Evolutionary conservation across 331 rosid genomes (phyloP), one percentile per base, ranked within the genome.

Genomic region (Quercus lobata): DNA sequence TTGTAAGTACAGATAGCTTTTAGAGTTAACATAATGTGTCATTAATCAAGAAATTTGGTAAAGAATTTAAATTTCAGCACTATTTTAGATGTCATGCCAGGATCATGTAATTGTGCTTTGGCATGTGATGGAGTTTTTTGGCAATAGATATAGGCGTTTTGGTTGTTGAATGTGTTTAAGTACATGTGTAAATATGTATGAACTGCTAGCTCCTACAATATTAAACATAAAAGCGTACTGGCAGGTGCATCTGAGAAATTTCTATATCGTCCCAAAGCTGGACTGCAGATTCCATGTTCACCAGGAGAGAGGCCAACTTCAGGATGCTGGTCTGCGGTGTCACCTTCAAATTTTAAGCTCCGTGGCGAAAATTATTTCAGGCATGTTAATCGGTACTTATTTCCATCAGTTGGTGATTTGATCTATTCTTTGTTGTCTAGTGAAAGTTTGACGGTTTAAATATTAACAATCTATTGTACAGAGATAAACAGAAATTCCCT

Each of bases 341-440:
- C 97, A 1, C 97, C 99, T 62, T 90, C 96, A 1, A 87, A 81
- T 25, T 95, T 95, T 74, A 95, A 86, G 86, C 91, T 95, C 76
- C 97, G 99, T 0, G 97, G 97, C 3, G 89, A 90, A 75, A 90
- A 63, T 44, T 95, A 84, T 79, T 91, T 95, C 88, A 91, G 89
- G 98, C 80, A 86, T 22, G 91, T 66, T 25, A 78, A 52, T 35
- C 46, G 0, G 46, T 41, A 41, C 46, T 41, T 37, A 0, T 2
- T 41, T 41, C 34, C 53, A 44, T 46, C 46, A 14, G 19, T 72
- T 77, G 68, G 49, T 54, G 61, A 25, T 32, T 71, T 25, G 21
- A 8, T 71, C 76, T 63, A 37, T 69, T 1, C 55, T 68, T 63
- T 66, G 57, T 55, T 69, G 69, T 54, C 54, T 24, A 17, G 56